These are phyloP conservation scores for Colletotrichum australisinense DNA, from an alignment of 2,329 filamentous ascomycete species.

Conservation along the genomic window DNA sequence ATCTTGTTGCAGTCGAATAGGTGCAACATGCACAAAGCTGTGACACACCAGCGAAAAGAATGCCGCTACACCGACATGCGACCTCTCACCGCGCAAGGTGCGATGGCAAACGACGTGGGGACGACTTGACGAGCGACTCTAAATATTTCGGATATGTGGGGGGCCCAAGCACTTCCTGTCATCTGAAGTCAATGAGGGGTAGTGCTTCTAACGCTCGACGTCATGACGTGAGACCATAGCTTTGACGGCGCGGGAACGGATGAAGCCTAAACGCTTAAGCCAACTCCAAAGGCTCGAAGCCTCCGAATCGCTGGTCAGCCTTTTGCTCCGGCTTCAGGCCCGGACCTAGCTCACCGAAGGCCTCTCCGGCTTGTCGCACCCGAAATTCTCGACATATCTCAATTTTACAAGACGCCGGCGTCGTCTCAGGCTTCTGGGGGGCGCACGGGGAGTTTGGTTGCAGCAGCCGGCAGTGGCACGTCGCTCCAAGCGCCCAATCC, in stretches of 20 bases:
- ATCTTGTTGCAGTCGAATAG: constrained; percentile 22
- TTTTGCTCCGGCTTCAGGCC: background rate
- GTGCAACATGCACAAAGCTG: constrained; percentile 1
- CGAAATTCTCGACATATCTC: background rate
- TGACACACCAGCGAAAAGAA: constrained; percentile 6
- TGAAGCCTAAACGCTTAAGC: constrained; percentile 4
- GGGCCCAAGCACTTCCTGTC: background rate
- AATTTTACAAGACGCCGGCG: background rate
- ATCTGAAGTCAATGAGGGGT: background rate
- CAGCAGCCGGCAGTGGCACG: constrained; percentile 1
- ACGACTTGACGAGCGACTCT: background rate
- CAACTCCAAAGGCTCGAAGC: background rate
- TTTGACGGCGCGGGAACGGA: background rate
- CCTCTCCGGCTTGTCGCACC: background rate
- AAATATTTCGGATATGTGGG: background rate
- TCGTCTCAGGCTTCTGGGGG: background rate
- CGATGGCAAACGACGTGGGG: constrained; percentile 1
- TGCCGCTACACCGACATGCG: constrained; percentile 8
- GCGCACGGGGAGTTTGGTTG: constrained; percentile 1
- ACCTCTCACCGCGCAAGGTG: background rate
- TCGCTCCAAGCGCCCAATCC: background rate
- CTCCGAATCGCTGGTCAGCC: background rate
- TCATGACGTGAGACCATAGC: background rate
- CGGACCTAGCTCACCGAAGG: background rate
- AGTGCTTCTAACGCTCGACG: background rate